Evolutionary conservation across 306 rosid genomes (phyloP), one percentile per base, ranked within the genome.

Genomic region (Arachis hypogaea): DNA sequence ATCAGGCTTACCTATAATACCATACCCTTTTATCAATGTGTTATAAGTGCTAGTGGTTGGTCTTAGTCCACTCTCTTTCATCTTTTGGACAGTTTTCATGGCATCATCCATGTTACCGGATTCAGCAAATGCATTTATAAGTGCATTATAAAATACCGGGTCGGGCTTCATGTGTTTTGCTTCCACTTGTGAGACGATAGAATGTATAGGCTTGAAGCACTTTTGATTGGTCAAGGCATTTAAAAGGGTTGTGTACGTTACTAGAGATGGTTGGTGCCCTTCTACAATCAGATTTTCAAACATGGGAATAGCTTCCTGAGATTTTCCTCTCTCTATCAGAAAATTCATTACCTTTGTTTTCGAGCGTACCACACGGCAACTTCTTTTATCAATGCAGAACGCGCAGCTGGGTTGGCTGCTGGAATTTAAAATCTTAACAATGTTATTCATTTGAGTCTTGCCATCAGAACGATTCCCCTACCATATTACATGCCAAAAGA

Each of bases 11-110:
- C 96, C 82, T 2, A 80, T 86, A 68, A 87, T 84, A 66, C 96
- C 96, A 68, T 83, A 87, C 67, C 96, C 92, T 85, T 89, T 87
- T 55, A 89, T 89, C 63, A 89, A 78, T 5, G 90, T 76, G 75
- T 89, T 85, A 16, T 85, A 87, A 68, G 90, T 89, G 77, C 86
- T 65, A 57, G 83, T 80, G 28, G 80, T 71, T 10, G 86, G 92
- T 59, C 63, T 71, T 47, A 87, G 46, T 73, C 90, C 92, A 85
- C 85, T 84, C 50, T 77, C 81, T 85, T 82, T 85, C 92, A 89
- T 89, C 73, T 89, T 83, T 77, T 68, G 62, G 30, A 89, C 69
- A 59, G 78, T 56, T 72, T 73, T 78, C 85, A 82, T 76, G 75
- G 96, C 92, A 78, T 89, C 87, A 69, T 87, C 86, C 69, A 82